Evolutionary conservation across 2,329 filamentous ascomycete species (phyloP).

Genomic region (Curvularia verruculosa): DNA sequence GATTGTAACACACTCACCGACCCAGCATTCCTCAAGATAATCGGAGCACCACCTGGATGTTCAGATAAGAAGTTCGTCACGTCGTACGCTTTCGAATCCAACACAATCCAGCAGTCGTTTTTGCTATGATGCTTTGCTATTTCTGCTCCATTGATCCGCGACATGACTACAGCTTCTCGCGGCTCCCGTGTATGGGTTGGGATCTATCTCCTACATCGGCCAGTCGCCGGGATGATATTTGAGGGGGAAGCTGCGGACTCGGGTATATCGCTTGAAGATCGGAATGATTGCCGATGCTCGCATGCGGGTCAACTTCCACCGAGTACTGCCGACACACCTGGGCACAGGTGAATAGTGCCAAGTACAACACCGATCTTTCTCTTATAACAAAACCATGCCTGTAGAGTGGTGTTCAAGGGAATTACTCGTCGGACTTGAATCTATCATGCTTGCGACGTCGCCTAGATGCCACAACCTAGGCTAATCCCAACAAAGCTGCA

Average conservation of each 20-base stretch:
- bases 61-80: constrained; percentile 67
- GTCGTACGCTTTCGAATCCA: constrained; percentile 71
- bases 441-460: background rate
- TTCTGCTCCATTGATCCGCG: constrained; percentile 40
- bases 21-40: constrained; percentile 53
- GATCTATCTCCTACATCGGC: constrained; percentile 14
- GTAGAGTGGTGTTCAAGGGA: background rate
- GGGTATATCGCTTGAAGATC: constrained; percentile 23
- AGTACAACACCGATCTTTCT: background rate
- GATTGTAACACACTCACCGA: constrained; percentile 32
- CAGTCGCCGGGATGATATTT: constrained; percentile 30
- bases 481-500: background rate
- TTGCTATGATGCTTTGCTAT: constrained; percentile 43
- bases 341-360: too few relatives aligned
- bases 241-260: constrained; percentile 27
- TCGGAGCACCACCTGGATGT: constrained; percentile 65
- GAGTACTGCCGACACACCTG: background rate
- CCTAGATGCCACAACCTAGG: background rate
- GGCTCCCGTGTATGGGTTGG: constrained; percentile 1
- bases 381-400: background rate
- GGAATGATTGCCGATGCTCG: constrained; percentile 26
- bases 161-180: constrained; percentile 22
- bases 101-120: constrained; percentile 66
- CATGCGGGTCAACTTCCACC: constrained; percentile 6
- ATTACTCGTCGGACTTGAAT: too few relatives aligned